Evolutionary conservation across 2,329 filamentous ascomycete genomes (phyloP), one percentile per base, ranked within the genome.

Genomic region (Stagonosporopsis chrysanthemi): DNA sequence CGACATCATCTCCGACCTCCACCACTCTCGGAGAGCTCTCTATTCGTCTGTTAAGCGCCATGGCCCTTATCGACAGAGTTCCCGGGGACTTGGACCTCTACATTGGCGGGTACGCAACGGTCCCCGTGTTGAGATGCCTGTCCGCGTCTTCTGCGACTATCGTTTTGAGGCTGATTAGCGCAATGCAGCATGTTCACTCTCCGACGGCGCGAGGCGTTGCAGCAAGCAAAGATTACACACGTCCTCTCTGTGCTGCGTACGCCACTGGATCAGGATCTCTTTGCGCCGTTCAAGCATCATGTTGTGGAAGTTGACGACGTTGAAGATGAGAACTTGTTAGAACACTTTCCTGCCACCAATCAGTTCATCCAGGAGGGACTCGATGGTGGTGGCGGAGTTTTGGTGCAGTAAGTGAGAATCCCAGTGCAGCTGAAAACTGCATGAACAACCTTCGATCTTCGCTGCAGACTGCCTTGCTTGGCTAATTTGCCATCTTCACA

Each of bases 251-350:
- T 95, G 38, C 77, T 94, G 58, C 85, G 86, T 43, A 83, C 89
- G 65, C 83, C 84, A 40, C 77, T 85, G 45, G 80, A 84, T 66
- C 77, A 83, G 65, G 79, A 80, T 58, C 81, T 83, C 38, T 88
- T 86, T 70, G 82, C 84, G 62, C 81, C 83, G 39, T 92, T 88
- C 74, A 79, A 88, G 62, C 92, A 96, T 74, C 83, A 91, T 66
- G 83, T 87, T 59, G 89, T 98, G 63, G 89, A 96, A 64, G 87
- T 97, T 40, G 91, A 98, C 75, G 95, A 99, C 79, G 86, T 93
- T 48, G 91, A 94, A 19, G 92, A 97, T 70, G 89, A 93, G 66
- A 91, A 99, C 76, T 78, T 98, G 48, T 80, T 98, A 17, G 85
- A 90, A 61, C 88, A 96, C 75, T 89, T 98, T 60, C 86, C 92